phyloP scores from a whole-genome alignment of 176 grass and related monocot genomes.

The Raddia distichophylla region DNA sequence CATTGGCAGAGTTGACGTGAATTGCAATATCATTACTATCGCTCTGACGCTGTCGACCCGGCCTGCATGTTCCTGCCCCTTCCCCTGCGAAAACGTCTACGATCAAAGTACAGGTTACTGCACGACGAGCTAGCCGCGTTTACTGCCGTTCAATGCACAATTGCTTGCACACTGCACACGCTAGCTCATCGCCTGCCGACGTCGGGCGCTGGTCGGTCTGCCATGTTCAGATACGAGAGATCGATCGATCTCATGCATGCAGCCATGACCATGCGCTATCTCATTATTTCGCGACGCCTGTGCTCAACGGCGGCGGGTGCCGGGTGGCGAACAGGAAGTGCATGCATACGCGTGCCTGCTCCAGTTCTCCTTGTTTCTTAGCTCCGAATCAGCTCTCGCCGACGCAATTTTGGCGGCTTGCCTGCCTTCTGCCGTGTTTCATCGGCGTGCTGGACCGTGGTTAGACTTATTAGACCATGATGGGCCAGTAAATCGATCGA shows the following conservation, averaged over 20 bases:
- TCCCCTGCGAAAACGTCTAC: constrained; percentile 4
- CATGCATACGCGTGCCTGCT: neutral
- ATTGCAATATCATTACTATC: constrained; percentile 11
- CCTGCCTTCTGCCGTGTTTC: neutral
- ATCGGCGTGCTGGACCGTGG: neutral
- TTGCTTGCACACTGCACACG: neutral
- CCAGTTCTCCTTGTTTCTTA: neutral
- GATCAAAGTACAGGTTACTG: neutral
- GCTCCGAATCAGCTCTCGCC: neutral
- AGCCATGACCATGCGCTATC: neutral
- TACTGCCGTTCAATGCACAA: neutral
- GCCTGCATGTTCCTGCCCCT: neutral
- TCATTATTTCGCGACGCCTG: too few relatives aligned
- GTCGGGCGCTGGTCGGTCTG: neutral
- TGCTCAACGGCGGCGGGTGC: neutral
- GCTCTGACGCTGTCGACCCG: constrained; percentile 9
- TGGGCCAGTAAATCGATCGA: neutral
- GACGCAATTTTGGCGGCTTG: neutral
- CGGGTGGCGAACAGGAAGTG: neutral
- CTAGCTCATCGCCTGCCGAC: neutral
- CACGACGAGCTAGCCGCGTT: neutral
- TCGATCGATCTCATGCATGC: neutral
- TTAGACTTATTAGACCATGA: neutral
- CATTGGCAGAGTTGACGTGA: constrained; percentile 4
- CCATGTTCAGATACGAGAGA: neutral